Percentiles rank a stretch among this genome's conserved stretches.
Evolutionary conservation across 495 filamentous ascomycete genomes (phyloP).

Genomic region (Cryomyces antarcticus): DNA sequence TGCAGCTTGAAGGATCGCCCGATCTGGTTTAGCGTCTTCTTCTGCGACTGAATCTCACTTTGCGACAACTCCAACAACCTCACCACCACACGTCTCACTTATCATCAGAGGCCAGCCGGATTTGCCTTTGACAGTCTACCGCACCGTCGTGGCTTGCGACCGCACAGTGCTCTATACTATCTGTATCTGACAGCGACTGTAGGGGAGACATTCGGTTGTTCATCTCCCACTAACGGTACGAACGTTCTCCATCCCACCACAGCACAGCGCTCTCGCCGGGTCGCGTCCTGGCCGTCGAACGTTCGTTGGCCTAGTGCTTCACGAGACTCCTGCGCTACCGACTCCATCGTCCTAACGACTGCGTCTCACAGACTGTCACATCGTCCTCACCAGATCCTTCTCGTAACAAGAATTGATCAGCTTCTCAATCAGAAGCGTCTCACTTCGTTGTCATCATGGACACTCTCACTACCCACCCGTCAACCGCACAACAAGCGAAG

Average conservation of each 20-base stretch:
- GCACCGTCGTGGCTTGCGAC: constrained; percentile 2
- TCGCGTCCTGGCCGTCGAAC: background rate
- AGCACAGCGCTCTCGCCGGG: background rate
- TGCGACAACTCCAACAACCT: background rate
- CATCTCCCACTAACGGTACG: constrained; percentile 79
- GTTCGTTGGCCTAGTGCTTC: background rate
- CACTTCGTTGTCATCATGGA: background rate
- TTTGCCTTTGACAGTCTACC: constrained; percentile 2
- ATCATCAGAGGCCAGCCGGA: background rate
- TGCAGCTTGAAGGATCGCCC: background rate
- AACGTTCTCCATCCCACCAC: constrained; percentile 1
- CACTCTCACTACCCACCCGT: constrained; percentile 1
- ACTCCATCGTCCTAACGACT: background rate
- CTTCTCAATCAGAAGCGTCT: background rate
- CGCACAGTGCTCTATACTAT: constrained; percentile 1
- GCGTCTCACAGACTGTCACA: background rate
- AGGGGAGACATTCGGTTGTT: constrained; percentile 99
- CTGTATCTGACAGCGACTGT: constrained; percentile 9
- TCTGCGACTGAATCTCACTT: background rate
- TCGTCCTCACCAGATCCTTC: background rate
- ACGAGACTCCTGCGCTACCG: background rate
- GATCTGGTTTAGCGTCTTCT: background rate
- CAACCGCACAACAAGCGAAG: constrained; percentile 1
- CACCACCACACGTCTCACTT: background rate
- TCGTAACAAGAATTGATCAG: background rate